A percentile compares a stretch with the other conserved stretches of the same genome.
phyloP scores from a whole-genome alignment of 257 asterid species.

The Capsicum pubescens region DNA sequence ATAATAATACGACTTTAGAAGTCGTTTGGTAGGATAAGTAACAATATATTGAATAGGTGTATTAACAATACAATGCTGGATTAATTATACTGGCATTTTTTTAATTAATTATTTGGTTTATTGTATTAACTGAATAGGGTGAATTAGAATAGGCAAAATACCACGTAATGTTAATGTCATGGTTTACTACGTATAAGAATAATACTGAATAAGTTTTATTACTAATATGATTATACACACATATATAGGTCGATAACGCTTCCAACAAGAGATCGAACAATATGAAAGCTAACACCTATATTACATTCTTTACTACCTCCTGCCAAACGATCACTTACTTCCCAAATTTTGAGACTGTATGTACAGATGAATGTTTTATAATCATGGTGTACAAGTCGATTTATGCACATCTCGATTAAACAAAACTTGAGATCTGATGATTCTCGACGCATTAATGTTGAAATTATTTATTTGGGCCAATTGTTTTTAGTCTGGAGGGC shows the following conservation, averaged over 20 bases:
- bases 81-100: background rate
- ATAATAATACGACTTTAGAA: background rate
- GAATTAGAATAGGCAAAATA: background rate
- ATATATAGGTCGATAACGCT: background rate
- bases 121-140: background rate
- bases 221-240: background rate
- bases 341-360: background rate
- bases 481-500: constrained; percentile 71
- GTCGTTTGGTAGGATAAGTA: background rate
- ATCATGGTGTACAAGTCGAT: background rate
- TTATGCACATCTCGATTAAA: too few species aligned
- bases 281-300: background rate
- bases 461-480: background rate
- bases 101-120: background rate
- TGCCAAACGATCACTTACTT: background rate
- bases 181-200: background rate
- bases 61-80: background rate
- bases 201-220: background rate
- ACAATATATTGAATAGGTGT: background rate
- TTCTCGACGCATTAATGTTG: background rate
- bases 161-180: background rate
- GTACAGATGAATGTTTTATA: background rate
- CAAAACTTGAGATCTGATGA: background rate
- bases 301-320: background rate
- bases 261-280: background rate